phyloP scores from a whole-genome alignment of 495 filamentous ascomycete genomes.

The Penicillium argentinense region DNA sequence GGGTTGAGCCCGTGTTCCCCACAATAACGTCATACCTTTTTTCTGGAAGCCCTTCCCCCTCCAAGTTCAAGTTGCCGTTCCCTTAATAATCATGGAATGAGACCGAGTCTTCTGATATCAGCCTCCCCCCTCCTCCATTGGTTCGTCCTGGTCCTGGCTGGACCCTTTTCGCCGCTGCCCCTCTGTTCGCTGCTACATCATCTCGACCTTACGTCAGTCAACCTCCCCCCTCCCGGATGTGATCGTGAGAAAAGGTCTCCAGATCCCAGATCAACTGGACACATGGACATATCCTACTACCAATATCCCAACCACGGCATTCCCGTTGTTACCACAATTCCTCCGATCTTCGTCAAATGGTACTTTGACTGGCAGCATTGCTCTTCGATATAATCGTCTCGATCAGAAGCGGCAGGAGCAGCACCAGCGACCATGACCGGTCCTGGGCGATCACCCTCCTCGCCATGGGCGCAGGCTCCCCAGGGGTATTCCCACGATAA shows the following conservation, averaged over 20 bases:
- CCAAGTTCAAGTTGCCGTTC: no score
- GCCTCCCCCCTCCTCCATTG: slow-evolving; percentile 20
- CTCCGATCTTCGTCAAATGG: slow-evolving; percentile 4
- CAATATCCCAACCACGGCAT: no score
- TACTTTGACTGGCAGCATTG: slow-evolving; percentile 2
- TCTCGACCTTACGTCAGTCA: slow-evolving; percentile 19
- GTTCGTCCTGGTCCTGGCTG: slow-evolving; percentile 16
- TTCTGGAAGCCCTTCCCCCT: slow-evolving; percentile 18
- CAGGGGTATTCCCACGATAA: slow-evolving; percentile 28
- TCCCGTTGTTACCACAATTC: background rate
- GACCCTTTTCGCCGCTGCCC: slow-evolving; percentile 22
- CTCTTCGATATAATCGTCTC: background rate
- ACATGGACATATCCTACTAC: no score
- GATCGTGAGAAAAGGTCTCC: background rate
- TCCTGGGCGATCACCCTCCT: slow-evolving; percentile 45
- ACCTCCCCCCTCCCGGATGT: background rate
- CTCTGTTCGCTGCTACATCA: slow-evolving; percentile 8
- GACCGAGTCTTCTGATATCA: slow-evolving; percentile 35
- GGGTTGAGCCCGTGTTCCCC: slow-evolving; percentile 11
- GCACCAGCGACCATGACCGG: slow-evolving; percentile 43
- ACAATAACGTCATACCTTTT: slow-evolving; percentile 29
- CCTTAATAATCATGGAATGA: slow-evolving; percentile 30
- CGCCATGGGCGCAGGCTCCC: slow-evolving; percentile 42
- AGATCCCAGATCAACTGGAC: no score
- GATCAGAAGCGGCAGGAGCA: slow-evolving; percentile 15